Evolutionary conservation across 164 flowering plant genomes (phyloP).

Genomic region (Magnolia kwangsiensis): DNA sequence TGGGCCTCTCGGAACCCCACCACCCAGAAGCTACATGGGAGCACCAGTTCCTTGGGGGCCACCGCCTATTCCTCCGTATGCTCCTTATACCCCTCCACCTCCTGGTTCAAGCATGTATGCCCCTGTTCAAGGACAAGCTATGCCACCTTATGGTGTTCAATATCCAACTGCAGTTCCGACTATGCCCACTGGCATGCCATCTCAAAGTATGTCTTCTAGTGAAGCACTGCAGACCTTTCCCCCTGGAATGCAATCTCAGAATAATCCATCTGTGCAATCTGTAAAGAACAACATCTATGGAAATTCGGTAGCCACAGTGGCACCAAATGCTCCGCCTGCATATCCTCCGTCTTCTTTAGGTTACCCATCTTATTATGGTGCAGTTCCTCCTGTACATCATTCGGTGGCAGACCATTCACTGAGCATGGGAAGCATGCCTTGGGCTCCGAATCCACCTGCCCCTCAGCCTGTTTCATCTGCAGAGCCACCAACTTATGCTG

Average conservation of each 20-base stretch:
- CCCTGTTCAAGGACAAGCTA: slow-evolving; percentile 53
- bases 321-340: slow-evolving; percentile 44
- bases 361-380: slow-evolving; percentile 60
- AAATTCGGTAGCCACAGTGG: slow-evolving; percentile 35
- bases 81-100: slow-evolving; percentile 54
- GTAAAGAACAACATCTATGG: slow-evolving; percentile 39
- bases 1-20: slow-evolving; percentile 46
- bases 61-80: slow-evolving; percentile 53
- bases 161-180: slow-evolving; percentile 56
- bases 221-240: slow-evolving; percentile 53
- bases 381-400: slow-evolving; percentile 44
- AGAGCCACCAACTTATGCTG: slow-evolving; percentile 44
- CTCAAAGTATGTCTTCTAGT: slow-evolving; percentile 46
- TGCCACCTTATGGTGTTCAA: slow-evolving; percentile 63
- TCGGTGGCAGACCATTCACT: slow-evolving; percentile 41
- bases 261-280: slow-evolving; percentile 28
- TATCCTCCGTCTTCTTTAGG: slow-evolving; percentile 52
- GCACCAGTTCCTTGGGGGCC: slow-evolving; percentile 89
- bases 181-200: slow-evolving; percentile 41
- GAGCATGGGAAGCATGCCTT: slow-evolving; percentile 53
- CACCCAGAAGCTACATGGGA: slow-evolving; percentile 50
- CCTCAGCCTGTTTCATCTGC: slow-evolving; percentile 53
- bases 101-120: slow-evolving; percentile 70
- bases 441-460: slow-evolving; percentile 62
- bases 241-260: slow-evolving; percentile 67